A percentile compares a stretch with the other conserved stretches of the same genome.
These are phyloP conservation scores for Neofusicoccum laricinum DNA, from an alignment of 2,329 filamentous ascomycete species.

Conservation along the genomic window DNA sequence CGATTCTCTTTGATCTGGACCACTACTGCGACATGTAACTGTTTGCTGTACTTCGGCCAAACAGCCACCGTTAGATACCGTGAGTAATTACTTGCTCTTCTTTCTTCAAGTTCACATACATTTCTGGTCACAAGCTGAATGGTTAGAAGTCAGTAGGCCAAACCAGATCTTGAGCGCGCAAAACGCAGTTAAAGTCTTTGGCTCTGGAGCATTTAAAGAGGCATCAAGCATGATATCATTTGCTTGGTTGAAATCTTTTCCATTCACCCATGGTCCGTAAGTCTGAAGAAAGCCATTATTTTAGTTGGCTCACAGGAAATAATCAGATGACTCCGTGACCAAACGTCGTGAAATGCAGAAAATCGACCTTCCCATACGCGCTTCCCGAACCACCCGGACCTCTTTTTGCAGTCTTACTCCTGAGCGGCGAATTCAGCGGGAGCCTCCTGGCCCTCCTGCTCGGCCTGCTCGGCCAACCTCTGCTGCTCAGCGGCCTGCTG, in stretches of 20 bases:
- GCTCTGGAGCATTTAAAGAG: neutral
- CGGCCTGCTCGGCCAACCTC: conserved; percentile 58
- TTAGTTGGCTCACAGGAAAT: conserved; percentile 16
- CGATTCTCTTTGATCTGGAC: too few species aligned
- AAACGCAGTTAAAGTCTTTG: neutral
- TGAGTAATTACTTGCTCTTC: too few species aligned
- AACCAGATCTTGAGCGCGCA: too few species aligned
- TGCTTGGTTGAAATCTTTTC: conserved; percentile 15
- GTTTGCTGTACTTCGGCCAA: too few species aligned
- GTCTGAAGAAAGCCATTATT: conserved; percentile 17
- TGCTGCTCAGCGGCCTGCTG: conserved; percentile 65
- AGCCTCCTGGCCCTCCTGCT: conserved; percentile 42
- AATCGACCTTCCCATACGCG: conserved; percentile 11
- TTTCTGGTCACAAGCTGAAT: too few species aligned
- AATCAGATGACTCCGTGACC: conserved; percentile 17
- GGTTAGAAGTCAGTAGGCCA: too few species aligned
- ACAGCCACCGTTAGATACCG: too few species aligned
- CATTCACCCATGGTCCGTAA: conserved; percentile 16
- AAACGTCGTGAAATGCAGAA: conserved; percentile 18
- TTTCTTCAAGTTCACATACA: too few species aligned
- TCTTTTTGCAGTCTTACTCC: conserved; percentile 12
- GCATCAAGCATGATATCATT: neutral
- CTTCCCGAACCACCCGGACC: conserved; percentile 12
- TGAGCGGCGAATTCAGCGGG: conserved; percentile 13
- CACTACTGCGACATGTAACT: too few species aligned